Conservation (phyloP, 345 rosid species). For the Citrus maxima region DNA sequence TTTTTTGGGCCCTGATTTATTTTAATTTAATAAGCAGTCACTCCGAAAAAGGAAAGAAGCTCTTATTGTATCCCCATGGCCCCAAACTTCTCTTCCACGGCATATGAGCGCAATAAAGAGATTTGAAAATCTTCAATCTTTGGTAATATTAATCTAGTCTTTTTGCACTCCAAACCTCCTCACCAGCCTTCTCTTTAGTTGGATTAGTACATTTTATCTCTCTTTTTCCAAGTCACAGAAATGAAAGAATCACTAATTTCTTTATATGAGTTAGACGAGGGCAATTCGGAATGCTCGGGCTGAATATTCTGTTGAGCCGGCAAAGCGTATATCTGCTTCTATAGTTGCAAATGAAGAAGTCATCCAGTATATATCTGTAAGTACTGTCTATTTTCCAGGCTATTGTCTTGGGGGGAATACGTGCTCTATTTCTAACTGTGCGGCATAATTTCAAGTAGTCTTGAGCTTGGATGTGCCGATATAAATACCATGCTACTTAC, state of each 20-base stretch:
- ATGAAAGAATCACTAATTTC: conserved; percentile 12
- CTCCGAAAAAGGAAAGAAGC: conserved; percentile 73
- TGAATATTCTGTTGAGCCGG: conserved; percentile 96
- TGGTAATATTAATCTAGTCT: conserved; percentile 41
- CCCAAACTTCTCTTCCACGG: conserved; percentile 74
- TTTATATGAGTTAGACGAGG: conserved; percentile 51
- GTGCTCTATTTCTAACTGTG: neutral
- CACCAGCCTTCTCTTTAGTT: neutral
- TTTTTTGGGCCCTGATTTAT: neutral
- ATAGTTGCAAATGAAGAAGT: conserved; percentile 83
- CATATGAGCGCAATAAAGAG: conserved; percentile 50
- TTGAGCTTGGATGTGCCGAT: neutral
- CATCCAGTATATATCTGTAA: conserved; percentile 75
- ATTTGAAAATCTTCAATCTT: conserved; percentile 85
- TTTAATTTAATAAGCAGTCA: conserved; percentile 47
- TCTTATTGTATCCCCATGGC: conserved; percentile 90
- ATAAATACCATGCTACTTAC: neutral
- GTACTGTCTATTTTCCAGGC: conserved; percentile 18
- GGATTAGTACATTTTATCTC: neutral
- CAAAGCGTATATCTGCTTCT: conserved; percentile 89
- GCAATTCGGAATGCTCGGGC: conserved; percentile 95
- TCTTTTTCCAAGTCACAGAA: neutral
- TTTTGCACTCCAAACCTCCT: neutral
- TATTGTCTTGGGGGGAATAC: neutral
- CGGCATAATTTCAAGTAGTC: neutral